These are phyloP conservation scores for Penicillium pulvis DNA, from an alignment of 495 filamentous ascomycete genomes.

Conservation along the genomic window DNA sequence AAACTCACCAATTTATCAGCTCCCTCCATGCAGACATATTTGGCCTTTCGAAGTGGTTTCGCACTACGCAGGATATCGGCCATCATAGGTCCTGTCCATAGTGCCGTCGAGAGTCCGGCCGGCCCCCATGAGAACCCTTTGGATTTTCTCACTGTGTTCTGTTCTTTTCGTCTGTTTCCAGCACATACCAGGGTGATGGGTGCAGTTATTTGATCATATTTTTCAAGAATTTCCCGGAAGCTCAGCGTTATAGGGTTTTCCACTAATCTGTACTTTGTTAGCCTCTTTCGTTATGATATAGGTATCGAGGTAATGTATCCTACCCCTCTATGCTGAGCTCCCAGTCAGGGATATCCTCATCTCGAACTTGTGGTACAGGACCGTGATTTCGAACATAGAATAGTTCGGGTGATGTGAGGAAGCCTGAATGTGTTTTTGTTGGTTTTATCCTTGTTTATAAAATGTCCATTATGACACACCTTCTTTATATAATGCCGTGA, in stretches of 20 bases:
- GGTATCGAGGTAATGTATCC: constrained; percentile 12
- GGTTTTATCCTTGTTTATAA: background rate
- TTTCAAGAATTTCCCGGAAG: constrained; percentile 69
- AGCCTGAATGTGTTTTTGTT: constrained; percentile 47
- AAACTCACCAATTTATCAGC: constrained; percentile 70
- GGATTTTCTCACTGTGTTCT: constrained; percentile 87
- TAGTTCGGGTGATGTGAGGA: constrained; percentile 86
- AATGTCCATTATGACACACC: constrained; percentile 36
- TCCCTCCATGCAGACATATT: constrained; percentile 91
- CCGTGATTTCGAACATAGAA: constrained; percentile 98
- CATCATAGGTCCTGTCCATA: constrained; percentile 86
- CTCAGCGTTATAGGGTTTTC: constrained; percentile 73
- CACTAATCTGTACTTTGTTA: constrained; percentile 55
- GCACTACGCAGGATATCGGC: constrained; percentile 71
- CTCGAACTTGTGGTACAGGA: constrained; percentile 74
- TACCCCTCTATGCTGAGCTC: constrained; percentile 83
- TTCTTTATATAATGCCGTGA: constrained; percentile 79
- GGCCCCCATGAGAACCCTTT: constrained; percentile 98
- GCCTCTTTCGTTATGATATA: background rate
- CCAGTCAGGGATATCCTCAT: constrained; percentile 77
- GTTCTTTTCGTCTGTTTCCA: constrained; percentile 91
- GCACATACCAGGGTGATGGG: constrained; percentile 93
- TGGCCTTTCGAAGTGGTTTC: constrained; percentile 67
- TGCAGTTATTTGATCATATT: constrained; percentile 83
- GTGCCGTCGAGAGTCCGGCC: constrained; percentile 82